Percentiles rank a stretch among this genome's conserved stretches.
These are phyloP conservation scores for Rhodotorula sp. DNA, from an alignment of 1,284 basidiomycete genomes.

Conservation along the genomic window DNA sequence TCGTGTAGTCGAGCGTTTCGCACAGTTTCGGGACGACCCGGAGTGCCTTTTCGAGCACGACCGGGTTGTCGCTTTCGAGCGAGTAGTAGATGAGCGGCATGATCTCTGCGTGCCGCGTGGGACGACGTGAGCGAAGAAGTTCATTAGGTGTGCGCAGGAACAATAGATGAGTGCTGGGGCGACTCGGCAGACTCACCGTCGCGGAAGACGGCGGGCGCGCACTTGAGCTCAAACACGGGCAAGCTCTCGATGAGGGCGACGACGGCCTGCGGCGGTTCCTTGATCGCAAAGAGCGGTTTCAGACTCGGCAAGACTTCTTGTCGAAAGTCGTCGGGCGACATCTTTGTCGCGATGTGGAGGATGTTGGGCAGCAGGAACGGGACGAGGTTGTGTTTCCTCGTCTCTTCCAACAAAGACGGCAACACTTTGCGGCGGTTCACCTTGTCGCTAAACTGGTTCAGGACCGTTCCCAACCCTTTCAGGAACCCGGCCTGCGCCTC, in stretches of 20 bases:
- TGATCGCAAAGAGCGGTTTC: slow-evolving; percentile 83
- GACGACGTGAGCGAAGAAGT: too few relatives aligned
- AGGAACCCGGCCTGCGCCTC: slow-evolving; percentile 93
- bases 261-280: slow-evolving; percentile 97
- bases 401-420: slow-evolving; percentile 91
- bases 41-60: slow-evolving; percentile 88
- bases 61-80: slow-evolving; percentile 83
- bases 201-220: slow-evolving; percentile 77
- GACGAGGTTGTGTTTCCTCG: slow-evolving; percentile 70
- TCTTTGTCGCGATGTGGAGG: slow-evolving; percentile 79
- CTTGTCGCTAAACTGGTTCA: slow-evolving; percentile 83
- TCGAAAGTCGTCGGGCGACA: slow-evolving; percentile 75
- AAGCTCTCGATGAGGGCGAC: slow-evolving; percentile 80
- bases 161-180: too few relatives aligned
- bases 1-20: slow-evolving; percentile 79
- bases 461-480: slow-evolving; percentile 51
- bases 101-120: slow-evolving; percentile 61
- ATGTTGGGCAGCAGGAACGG: slow-evolving; percentile 98
- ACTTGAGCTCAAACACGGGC: slow-evolving; percentile 82
- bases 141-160: too few relatives aligned
- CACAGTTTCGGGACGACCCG: slow-evolving; percentile 81
- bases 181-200: slow-evolving; percentile 63
- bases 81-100: slow-evolving; percentile 93
- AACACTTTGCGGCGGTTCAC: slow-evolving; percentile 84
- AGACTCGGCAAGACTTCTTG: slow-evolving; percentile 77